These are phyloP conservation scores for Phaeosphaeria sp. DNA, from an alignment of 2,329 filamentous ascomycete genomes.

Conservation along the genomic window DNA sequence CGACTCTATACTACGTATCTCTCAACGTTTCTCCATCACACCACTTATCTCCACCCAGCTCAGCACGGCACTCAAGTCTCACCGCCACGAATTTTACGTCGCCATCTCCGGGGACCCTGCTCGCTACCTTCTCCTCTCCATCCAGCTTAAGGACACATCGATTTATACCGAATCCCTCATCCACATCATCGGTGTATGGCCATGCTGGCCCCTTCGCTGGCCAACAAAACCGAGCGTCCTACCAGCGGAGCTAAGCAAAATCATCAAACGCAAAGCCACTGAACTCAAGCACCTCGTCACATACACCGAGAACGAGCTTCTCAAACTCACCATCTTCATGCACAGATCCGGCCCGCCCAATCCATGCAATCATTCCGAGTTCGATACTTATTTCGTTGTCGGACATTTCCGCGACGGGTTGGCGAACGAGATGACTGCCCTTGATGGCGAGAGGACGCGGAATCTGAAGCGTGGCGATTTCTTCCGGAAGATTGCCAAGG, in stretches of 20 bases:
- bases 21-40: conserved; percentile 27
- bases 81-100: conserved; percentile 32
- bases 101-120: conserved; percentile 41
- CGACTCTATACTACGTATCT: conserved; percentile 36
- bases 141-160: conserved; percentile 29
- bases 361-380: conserved; percentile 1
- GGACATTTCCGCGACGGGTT: conserved; percentile 43
- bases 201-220: conserved; percentile 24
- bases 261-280: conserved; percentile 21
- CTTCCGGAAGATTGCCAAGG: conserved; percentile 37
- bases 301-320: conserved; percentile 31
- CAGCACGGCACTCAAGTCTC: conserved; percentile 24
- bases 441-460: conserved; percentile 4
- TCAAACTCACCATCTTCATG: conserved; percentile 25
- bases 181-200: conserved; percentile 42
- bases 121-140: conserved; percentile 40
- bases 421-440: conserved; percentile 16
- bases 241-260: conserved; percentile 6
- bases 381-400: conserved; percentile 36
- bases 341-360: neutral
- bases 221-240: conserved; percentile 13
- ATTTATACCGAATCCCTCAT: conserved; percentile 48
- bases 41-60: conserved; percentile 30
- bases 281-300: conserved; percentile 18
- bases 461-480: conserved; percentile 28